Conservation (phyloP, 768 basidiomycete species). For the Russula lepida region DNA sequence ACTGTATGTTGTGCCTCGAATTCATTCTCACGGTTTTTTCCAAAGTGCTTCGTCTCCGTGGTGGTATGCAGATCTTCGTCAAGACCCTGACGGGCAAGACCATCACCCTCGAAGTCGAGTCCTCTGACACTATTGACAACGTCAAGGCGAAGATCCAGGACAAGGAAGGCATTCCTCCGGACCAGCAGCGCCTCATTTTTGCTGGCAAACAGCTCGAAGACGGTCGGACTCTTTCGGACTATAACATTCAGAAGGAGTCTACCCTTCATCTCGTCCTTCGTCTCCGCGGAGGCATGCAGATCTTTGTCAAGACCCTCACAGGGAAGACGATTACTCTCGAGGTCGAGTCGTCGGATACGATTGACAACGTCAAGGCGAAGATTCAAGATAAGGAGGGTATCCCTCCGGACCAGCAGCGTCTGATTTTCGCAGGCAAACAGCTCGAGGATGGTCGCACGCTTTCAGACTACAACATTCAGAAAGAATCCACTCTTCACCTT, state of each 20-base stretch:
- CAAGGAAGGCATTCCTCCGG: slow-evolving; percentile 28
- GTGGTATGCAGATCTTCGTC: slow-evolving; percentile 41
- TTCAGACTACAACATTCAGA: slow-evolving; percentile 20
- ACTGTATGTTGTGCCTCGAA: not conserved
- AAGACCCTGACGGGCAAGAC: slow-evolving; percentile 46
- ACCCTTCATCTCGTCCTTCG: slow-evolving; percentile 25
- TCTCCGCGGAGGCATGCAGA: slow-evolving; percentile 21
- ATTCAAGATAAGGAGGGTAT: slow-evolving; percentile 21
- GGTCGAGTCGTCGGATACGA: slow-evolving; percentile 20
- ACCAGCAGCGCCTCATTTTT: slow-evolving; percentile 28
- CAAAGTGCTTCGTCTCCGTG: slow-evolving; percentile 35
- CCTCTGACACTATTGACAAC: slow-evolving; percentile 28
- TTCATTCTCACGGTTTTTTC: not conserved
- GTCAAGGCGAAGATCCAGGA: slow-evolving; percentile 30
- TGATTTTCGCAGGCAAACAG: slow-evolving; percentile 19
- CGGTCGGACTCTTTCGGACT: slow-evolving; percentile 28
- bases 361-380: slow-evolving; percentile 20
- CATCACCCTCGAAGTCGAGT: slow-evolving; percentile 47
- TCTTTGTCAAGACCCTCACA: slow-evolving; percentile 19
- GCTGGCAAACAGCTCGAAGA: slow-evolving; percentile 29
- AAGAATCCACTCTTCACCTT: slow-evolving; percentile 19
- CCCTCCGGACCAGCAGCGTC: slow-evolving; percentile 18
- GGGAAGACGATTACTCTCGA: slow-evolving; percentile 20
- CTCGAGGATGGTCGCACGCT: slow-evolving; percentile 19
- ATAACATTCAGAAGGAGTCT: slow-evolving; percentile 29